A percentile compares a stretch with the other conserved stretches of the same genome.
phyloP scores from a whole-genome alignment of 371 early-diverging fungal genomes.

The Mucor racemosus region DNA sequence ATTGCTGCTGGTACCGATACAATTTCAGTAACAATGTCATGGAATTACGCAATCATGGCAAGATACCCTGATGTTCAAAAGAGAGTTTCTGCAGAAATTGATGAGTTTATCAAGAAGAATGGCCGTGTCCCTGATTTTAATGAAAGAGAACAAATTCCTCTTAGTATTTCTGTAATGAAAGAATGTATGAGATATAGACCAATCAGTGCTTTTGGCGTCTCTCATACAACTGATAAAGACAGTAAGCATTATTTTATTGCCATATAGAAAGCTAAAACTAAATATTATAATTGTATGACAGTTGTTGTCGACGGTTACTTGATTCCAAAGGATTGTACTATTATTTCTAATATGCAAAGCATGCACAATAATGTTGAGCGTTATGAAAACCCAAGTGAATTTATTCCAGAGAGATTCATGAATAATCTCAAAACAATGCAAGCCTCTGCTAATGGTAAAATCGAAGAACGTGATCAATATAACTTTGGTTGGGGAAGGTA shows the following conservation, averaged over 20 bases:
- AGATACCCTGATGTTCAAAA: constrained; percentile 18
- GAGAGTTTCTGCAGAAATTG: constrained; percentile 18
- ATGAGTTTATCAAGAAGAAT: constrained; percentile 5
- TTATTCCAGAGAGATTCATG: constrained; percentile 27
- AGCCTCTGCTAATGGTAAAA: constrained; percentile 18
- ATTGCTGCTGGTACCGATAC: constrained; percentile 25
- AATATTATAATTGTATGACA: neutral
- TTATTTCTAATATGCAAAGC: constrained; percentile 17
- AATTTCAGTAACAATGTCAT: constrained; percentile 13
- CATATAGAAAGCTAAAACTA: too few relatives aligned
- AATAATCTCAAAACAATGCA: constrained; percentile 15
- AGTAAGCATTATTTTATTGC: constrained; percentile 12
- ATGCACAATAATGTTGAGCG: constrained; percentile 18
- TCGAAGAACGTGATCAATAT: constrained; percentile 22
- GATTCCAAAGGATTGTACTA: constrained; percentile 11
- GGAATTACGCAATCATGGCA: constrained; percentile 21
- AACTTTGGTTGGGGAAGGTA: constrained; percentile 33
- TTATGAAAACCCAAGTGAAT: constrained; percentile 12
- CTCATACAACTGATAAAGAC: constrained; percentile 13
- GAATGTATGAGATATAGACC: constrained; percentile 22
- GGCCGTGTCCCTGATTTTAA: constrained; percentile 10
- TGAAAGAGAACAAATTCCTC: constrained; percentile 16
- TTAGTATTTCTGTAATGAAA: constrained; percentile 18
- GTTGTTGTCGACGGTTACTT: constrained; percentile 20
- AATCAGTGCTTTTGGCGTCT: constrained; percentile 7